These are phyloP conservation scores for Paraphoma sp. DNA, from an alignment of 2,329 filamentous ascomycete genomes.

Conservation along the genomic window DNA sequence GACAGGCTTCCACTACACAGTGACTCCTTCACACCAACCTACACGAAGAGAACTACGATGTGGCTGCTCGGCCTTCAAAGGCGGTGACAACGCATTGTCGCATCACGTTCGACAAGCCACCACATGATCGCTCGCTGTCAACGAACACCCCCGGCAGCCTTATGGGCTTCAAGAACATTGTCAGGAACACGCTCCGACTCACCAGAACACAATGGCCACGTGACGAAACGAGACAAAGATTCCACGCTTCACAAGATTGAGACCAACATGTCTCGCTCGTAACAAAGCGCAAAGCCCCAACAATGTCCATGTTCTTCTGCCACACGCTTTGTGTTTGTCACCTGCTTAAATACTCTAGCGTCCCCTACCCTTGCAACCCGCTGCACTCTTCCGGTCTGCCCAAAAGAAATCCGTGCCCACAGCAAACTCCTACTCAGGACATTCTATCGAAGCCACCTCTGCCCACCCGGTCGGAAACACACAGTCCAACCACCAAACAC, in stretches of 20 bases:
- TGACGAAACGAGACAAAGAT: slow-evolving; percentile 30
- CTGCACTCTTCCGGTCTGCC: slow-evolving; percentile 12
- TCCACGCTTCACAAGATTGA: slow-evolving; percentile 20
- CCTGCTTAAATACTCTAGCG: slow-evolving; percentile 30
- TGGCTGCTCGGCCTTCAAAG: slow-evolving; percentile 14
- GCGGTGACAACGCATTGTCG: slow-evolving; percentile 10
- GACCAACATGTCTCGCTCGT: slow-evolving; percentile 22
- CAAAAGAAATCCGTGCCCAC: slow-evolving; percentile 7
- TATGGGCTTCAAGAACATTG: slow-evolving; percentile 16
- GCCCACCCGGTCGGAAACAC: neutral
- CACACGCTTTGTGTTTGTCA: slow-evolving; percentile 35
- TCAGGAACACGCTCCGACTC: slow-evolving; percentile 10
- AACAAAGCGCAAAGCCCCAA: slow-evolving; percentile 40
- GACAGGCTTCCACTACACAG: neutral
- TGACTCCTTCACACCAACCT: neutral
- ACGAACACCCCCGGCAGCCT: neutral
- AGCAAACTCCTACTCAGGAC: slow-evolving; percentile 13
- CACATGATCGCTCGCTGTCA: neutral
- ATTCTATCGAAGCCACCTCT: neutral
- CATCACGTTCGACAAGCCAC: slow-evolving; percentile 11
- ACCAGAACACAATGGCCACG: slow-evolving; percentile 24
- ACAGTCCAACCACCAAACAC: neutral
- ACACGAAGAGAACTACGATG: slow-evolving; percentile 8
- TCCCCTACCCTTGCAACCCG: slow-evolving; percentile 12
- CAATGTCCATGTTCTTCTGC: slow-evolving; percentile 25